These are phyloP conservation scores for Eimeria sp. DNA, from an alignment of 169 alveolate genomes.

Conservation along the genomic window DNA sequence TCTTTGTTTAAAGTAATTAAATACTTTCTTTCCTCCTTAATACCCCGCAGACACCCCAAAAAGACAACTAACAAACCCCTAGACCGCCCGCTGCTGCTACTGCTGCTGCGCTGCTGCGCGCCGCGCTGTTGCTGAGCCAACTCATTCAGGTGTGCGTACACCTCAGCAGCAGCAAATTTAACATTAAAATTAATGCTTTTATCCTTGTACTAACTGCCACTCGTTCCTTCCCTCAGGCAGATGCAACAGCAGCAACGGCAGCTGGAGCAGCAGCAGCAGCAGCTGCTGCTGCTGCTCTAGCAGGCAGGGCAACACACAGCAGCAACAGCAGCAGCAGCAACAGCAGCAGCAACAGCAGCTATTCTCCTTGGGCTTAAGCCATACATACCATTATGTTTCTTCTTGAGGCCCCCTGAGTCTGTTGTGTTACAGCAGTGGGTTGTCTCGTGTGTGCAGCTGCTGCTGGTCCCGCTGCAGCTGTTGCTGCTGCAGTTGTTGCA, in stretches of 20 bases:
- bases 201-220: neutral
- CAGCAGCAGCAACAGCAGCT: neutral
- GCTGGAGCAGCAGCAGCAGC: too few species aligned
- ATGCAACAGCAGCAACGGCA: neutral
- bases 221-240: neutral
- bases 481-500: constrained; percentile 1
- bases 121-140: neutral
- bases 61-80: neutral
- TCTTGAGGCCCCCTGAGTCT: neutral
- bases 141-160: neutral
- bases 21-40: neutral
- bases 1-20: neutral
- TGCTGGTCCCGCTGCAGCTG: neutral
- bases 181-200: neutral
- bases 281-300: too few species aligned
- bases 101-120: neutral
- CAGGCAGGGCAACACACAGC: too few species aligned
- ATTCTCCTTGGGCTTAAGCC: neutral
- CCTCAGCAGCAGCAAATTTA: neutral
- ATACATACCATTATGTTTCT: neutral
- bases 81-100: neutral
- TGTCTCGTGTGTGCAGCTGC: neutral
- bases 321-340: too few species aligned
- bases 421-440: neutral
- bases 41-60: neutral